Evolutionary conservation across 441 rosid species (phyloP).

Genomic region (Gossypium schwendimanii): DNA sequence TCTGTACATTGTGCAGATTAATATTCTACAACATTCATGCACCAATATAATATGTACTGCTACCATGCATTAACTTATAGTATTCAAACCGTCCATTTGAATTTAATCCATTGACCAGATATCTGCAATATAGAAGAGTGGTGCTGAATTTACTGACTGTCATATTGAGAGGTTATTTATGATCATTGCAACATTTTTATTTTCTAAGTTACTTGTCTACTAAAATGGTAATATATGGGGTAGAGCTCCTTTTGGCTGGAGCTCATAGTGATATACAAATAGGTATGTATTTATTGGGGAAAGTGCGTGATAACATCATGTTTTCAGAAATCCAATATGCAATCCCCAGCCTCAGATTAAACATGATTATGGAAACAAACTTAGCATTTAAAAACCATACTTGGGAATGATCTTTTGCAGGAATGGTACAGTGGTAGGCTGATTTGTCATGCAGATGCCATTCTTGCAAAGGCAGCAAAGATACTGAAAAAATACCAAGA

Average conservation of each 20-base stretch:
- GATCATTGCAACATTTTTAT: not conserved
- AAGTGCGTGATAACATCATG: not conserved
- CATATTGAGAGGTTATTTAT: not conserved
- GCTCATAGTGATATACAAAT: not conserved
- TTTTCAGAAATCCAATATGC: not conserved
- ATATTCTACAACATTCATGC: not conserved
- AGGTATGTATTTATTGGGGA: not conserved
- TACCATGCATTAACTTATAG: not conserved
- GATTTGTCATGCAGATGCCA: conserved; percentile 59
- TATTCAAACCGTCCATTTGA: not conserved
- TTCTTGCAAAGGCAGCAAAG: conserved; percentile 46
- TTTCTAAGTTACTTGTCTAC: conserved; percentile 5
- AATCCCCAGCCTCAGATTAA: not conserved
- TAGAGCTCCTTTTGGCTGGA: not conserved
- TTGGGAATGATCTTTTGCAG: conserved; percentile 22
- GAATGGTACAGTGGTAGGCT: conserved; percentile 65
- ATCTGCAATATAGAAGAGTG: not conserved
- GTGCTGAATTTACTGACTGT: not conserved
- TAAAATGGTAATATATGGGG: not conserved
- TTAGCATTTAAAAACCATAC: not conserved
- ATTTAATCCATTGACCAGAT: not conserved
- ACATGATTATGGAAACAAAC: not conserved
- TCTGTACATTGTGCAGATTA: not conserved
- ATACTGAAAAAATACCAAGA: conserved; percentile 33
- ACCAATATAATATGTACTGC: not conserved